Conservation (phyloP, 2,329 filamentous ascomycete species). For the Aspergillus proliferans region DNA sequence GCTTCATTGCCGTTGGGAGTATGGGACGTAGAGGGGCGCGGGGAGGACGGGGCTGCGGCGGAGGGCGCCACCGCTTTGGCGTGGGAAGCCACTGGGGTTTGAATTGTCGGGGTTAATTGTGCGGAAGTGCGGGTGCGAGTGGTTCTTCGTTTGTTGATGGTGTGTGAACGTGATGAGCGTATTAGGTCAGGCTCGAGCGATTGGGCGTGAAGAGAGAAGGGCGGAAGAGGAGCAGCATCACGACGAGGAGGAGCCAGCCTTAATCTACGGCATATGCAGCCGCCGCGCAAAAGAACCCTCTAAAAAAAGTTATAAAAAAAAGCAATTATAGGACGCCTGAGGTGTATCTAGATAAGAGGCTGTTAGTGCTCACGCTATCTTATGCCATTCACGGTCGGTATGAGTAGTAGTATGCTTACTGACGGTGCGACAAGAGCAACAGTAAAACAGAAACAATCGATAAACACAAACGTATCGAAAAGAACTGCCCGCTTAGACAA, state of each 20-base stretch:
- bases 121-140: slow-evolving; percentile 7
- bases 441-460: background rate
- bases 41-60: slow-evolving; percentile 24
- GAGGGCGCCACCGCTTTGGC: slow-evolving; percentile 26
- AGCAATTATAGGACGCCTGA: background rate
- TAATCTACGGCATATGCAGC: slow-evolving; percentile 33
- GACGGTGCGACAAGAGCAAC: background rate
- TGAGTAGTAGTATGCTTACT: background rate
- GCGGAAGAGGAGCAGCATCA: slow-evolving; percentile 33
- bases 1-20: slow-evolving; percentile 25
- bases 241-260: slow-evolving; percentile 36
- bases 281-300: slow-evolving; percentile 19
- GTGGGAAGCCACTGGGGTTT: slow-evolving; percentile 9
- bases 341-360: background rate
- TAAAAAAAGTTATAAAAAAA: slow-evolving; percentile 1
- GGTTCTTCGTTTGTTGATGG: slow-evolving; percentile 5
- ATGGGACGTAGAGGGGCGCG: slow-evolving; percentile 21
- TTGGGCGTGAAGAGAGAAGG: slow-evolving; percentile 23
- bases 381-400: too few species aligned
- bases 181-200: slow-evolving; percentile 20
- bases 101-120: slow-evolving; percentile 1
- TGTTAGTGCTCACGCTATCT: background rate
- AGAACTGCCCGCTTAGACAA: slow-evolving; percentile 1
- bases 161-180: slow-evolving; percentile 10
- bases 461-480: too few species aligned